These are phyloP conservation scores for Aspergillus sp. DNA, from an alignment of 2,329 filamentous ascomycete species.

Conservation along the genomic window DNA sequence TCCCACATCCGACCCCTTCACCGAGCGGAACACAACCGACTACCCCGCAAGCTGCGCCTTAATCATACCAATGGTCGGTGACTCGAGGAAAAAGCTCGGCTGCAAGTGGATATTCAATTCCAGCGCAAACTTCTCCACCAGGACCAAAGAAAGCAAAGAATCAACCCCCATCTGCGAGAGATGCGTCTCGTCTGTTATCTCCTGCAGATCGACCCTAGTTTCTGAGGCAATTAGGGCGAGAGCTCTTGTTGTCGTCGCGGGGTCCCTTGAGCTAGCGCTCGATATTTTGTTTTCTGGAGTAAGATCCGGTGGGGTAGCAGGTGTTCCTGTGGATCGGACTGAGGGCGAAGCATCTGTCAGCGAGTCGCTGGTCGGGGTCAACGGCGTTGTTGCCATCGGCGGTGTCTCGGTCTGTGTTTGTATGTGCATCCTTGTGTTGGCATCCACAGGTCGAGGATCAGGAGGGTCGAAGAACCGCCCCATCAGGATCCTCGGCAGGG, in stretches of 20 bases:
- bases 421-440: background rate
- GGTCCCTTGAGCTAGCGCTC: background rate
- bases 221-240: slow-evolving; percentile 34
- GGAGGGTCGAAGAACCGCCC: slow-evolving; percentile 22
- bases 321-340: too few species aligned
- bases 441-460: background rate
- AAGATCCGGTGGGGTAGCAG: too few species aligned
- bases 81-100: background rate
- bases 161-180: background rate
- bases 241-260: slow-evolving; percentile 14
- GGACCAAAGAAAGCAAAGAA: background rate
- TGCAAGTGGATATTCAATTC: background rate
- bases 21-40: too few species aligned
- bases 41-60: background rate
- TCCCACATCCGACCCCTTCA: too few species aligned
- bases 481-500: slow-evolving; percentile 26
- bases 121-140: background rate
- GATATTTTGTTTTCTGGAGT: background rate
- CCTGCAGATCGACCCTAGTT: slow-evolving; percentile 25
- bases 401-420: background rate
- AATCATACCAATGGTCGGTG: background rate
- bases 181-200: slow-evolving; percentile 29
- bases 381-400: background rate
- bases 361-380: too few species aligned
- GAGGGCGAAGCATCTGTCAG: too few species aligned